Base-by-base conservation (phyloP, 1,284 basidiomycete genomes). In the Ustanciosporium gigantosporum region DNA sequence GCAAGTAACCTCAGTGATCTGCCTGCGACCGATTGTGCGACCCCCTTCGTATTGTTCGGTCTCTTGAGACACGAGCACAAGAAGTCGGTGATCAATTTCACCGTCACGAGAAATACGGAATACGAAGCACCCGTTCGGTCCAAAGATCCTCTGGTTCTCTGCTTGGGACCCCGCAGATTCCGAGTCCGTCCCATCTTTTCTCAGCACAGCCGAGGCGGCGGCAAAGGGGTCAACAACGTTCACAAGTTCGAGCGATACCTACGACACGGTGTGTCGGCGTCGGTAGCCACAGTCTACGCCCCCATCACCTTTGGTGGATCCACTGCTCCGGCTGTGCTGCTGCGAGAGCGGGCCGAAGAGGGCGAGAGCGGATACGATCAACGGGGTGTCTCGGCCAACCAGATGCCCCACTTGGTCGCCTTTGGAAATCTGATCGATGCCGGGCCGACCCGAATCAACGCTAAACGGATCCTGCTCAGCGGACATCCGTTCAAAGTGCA, bases 401-500 rank as follows among this genome's bases (percentile, higher is more conserved):
- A 77, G 58, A 73, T 72, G 58, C 68, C 70, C n/a, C 48, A 88
- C 39, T 85, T 99, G 14, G 91, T 98, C 43, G 93, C 90, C 6
- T 90, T 85, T 82, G 95, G 95, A 17, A 86, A 86, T 20, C 89
- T 96, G 81, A 79, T 91, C 62, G 88, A 88, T 64, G 85, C 92
- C 1, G 62, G 68, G 8, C 91, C 94, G 14, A 92, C 90, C 0
- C 85, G 95, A 6, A 85, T 97, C 78, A 85, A 94, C 56, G 87
- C 91, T 38, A 98, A 99, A 79, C 86, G 93, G 17, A 86, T 95
- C 77, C 83, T 97, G 52, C 83, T 99, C 22, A 92, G 92, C 1
- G 94, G 94, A 0, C 92, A 96, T 79, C 94, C 94, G 0, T 91
- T 91, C 86, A 95, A 94, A 77, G 87, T 97, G 4, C 94, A 98